Base-by-base conservation (phyloP, 306 rosid genomes). In the Lathyrus aphaca region DNA sequence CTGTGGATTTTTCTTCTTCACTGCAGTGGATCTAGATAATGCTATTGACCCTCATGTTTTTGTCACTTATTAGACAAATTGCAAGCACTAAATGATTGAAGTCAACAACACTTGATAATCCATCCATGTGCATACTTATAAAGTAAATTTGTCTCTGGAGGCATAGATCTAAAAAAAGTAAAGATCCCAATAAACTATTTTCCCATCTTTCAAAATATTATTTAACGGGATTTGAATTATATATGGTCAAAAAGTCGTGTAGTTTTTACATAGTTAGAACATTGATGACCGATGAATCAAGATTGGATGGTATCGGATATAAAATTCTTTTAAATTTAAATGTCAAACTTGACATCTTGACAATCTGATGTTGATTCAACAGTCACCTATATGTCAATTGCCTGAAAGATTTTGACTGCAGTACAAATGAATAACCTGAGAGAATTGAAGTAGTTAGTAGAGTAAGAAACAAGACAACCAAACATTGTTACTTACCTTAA, bases 401-500 rank as follows among this genome's bases (percentile, higher is more conserved):
- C 11, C 6, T 49, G 55, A 17, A 5, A 8, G 11, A 18, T 18
- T 18, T 18, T 18, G 0, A 50, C 5, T 17, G 13, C 56, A 18
- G 12, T 60, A 18, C 64, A 60, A 45, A 5, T 23, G n/a, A 48
- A n/a, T 10, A 8, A 35, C 14, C 11, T 3, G 6, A 21, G 15
- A 39, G 61, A 60, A 3, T 39, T 44, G 6, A 45, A 48, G 35
- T 3, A 30, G 15, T 8, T 30, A 48, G 35, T 3, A 30, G 15
- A 8, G 55, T 4, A 40, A 42, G 1, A 54, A 16, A 43, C 18
- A 56, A 54, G 19, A 14, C 4, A 43, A 18, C 25, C 0, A 6
- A 51, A 56, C 42, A 54, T 55, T 54, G 10, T 35, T 66, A 74
- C 78, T 59, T 65, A 74, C 79, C 74, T 74, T 74, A 48, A 74